Percentiles rank a stretch among this genome's conserved stretches.
These are phyloP conservation scores for Aspergillus sp. DNA, from an alignment of 2,329 filamentous ascomycete genomes.

Conservation along the genomic window DNA sequence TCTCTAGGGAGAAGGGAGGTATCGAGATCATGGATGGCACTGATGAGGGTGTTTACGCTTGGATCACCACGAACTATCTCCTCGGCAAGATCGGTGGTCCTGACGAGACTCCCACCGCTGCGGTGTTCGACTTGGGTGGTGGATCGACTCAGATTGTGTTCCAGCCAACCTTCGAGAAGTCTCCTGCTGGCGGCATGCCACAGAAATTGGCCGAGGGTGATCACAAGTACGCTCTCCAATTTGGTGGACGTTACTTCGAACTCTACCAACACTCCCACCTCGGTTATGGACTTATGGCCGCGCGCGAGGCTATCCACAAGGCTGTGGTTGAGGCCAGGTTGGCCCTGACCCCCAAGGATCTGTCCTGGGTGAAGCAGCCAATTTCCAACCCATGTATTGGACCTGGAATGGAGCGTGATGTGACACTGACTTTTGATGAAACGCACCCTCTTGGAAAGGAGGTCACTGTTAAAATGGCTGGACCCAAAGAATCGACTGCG, in stretches of 20 bases:
- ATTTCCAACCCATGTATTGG: constrained; percentile 82
- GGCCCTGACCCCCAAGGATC: constrained; percentile 55
- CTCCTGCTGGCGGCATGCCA: constrained; percentile 71
- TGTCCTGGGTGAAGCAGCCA: constrained; percentile 65
- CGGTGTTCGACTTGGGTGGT: constrained; percentile 92
- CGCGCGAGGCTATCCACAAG: constrained; percentile 79
- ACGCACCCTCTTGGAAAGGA: constrained; percentile 61
- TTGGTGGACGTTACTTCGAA: constrained; percentile 84
- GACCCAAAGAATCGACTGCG: constrained; percentile 63
- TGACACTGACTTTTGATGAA: constrained; percentile 66
- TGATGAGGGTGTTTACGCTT: constrained; percentile 95
- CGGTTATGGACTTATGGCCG: constrained; percentile 93
- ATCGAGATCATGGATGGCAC: constrained; percentile 97
- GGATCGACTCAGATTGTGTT: constrained; percentile 99
- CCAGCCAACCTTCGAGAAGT: constrained; percentile 82
- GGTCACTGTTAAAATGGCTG: constrained; percentile 78
- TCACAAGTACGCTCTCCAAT: constrained; percentile 89
- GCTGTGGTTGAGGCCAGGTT: constrained; percentile 68
- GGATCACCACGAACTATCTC: constrained; percentile 98
- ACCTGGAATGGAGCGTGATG: constrained; percentile 68
- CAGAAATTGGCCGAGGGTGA: constrained; percentile 81
- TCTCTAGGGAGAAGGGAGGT: constrained; percentile 77
- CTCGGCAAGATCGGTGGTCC: constrained; percentile 94
- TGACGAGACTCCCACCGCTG: constrained; percentile 84
- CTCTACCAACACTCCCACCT: constrained; percentile 98